Base-by-base conservation (phyloP, 2,329 filamentous ascomycete species). In the Fusarium cicatricum region DNA sequence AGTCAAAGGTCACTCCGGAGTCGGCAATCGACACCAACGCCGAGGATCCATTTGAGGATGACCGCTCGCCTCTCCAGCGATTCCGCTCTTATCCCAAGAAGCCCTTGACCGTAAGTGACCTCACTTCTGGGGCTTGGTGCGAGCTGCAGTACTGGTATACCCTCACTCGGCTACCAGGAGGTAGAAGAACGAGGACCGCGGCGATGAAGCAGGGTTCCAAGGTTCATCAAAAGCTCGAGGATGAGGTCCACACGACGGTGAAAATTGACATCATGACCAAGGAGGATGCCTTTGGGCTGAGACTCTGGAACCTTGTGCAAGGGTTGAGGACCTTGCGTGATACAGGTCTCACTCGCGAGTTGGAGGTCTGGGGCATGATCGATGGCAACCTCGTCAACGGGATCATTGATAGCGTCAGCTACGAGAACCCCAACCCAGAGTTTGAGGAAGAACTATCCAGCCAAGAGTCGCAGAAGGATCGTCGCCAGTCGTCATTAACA, bases 91-190 rank as follows among this genome's bases (percentile, higher is more conserved):
- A 84, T 51, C 91, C 91, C 0, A 88, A 83, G 69, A 94, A 91
- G 70, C 86, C 90, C 0, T 82, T 98, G 8, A 92, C 90, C 0
- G 95, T 98, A 1, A 92, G 91, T 3, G 95, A 99, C 73, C 77
- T 98, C 19, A 86, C 93, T 0, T 90, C 91, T 1, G 93, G 93
- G 2, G 89, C 93, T 8, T 99, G 95, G 95, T 99, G 95, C 73
- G 94, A 99, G 74, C 74, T 98, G 55, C 93, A 98, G 72, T 96
- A 97, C 69, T 92, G 87, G 80, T 97, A 96, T 75, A 91, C 87
- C 0, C 81, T 99, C 49, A 90, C 88, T 3, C 87, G 85, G 49
- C 85, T 85, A 4, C 83, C 82, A 0, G 79, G 89, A 69, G 95
- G 94, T 1, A 85, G 85, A 52, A 93, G 90, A 71, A 89, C 84